Conservation (phyloP, 164 flowering plant species). For the Magnolia sinica region DNA sequence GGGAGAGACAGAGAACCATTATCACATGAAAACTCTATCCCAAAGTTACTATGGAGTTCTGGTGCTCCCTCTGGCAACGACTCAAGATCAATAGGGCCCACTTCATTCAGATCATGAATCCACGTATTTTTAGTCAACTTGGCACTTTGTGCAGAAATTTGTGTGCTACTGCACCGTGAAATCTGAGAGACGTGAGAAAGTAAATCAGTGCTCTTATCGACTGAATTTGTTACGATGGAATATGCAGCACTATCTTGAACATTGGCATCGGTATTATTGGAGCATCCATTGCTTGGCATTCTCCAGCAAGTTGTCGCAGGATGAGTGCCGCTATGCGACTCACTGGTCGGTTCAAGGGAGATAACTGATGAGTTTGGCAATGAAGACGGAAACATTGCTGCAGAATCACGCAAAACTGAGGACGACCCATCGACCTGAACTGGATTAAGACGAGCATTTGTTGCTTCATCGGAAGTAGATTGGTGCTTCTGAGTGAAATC, state of each 20-base stretch:
- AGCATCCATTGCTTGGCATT: constrained; percentile 5
- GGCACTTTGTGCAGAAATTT: not conserved
- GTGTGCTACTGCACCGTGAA: not conserved
- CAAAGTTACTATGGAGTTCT: constrained; percentile 7
- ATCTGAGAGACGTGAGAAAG: not conserved
- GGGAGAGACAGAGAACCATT: not conserved
- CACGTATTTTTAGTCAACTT: not conserved
- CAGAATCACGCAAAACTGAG: constrained; percentile 20
- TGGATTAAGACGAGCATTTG: constrained; percentile 37
- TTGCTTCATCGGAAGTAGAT: constrained; percentile 2
- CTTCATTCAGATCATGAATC: not conserved
- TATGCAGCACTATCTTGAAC: constrained; percentile 10
- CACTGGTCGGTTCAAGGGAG: constrained; percentile 7
- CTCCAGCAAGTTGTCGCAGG: constrained; percentile 8
- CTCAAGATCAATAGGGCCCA: constrained; percentile 21
- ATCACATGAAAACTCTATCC: not conserved
- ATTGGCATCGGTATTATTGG: constrained; percentile 5
- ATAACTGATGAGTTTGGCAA: constrained; percentile 18
- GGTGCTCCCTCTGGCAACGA: constrained; percentile 2
- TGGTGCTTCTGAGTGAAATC: constrained; percentile 13
- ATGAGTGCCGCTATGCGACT: not conserved
- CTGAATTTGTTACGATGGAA: constrained; percentile 8
- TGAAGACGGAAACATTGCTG: constrained; percentile 19
- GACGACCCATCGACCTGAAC: constrained; percentile 29
- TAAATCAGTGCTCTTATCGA: not conserved